Base-by-base conservation (phyloP, 139 green algal species). In the Chlorella sorokiniana region DNA sequence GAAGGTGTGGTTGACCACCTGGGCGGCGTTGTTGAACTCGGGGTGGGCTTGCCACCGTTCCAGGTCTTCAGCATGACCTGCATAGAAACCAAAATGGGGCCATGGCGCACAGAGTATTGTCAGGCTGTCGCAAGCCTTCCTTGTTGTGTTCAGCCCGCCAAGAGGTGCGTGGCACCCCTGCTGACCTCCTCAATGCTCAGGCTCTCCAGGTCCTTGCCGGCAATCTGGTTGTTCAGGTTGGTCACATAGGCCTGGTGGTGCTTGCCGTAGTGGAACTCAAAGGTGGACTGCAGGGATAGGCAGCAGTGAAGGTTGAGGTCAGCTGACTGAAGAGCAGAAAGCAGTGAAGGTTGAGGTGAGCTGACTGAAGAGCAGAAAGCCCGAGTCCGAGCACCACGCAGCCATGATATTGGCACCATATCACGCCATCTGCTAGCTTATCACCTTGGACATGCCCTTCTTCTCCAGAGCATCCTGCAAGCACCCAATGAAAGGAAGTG, bases 221-320 rank as follows among this genome's bases (percentile, higher is more conserved):
- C 89, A 67, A 98, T 95, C 89, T 99, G 96, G 83, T 92, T 91
- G 90, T 98, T 98, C 80, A 98, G 85, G 89, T 99, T 99, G 88
- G 82, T 89, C 22, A 95, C 83, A 74, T 98, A 98, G 0, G 94
- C 86, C 52, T 85, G 78, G 87, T 98, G 94, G 86, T 98, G 95
- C 91, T 97, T 98, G 86, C 94, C 96, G 87, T 90, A 98, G 88
- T 98, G 96, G 73, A 95, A 93, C 68, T 98, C 90, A 48, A 98
- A 86, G 25, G 92, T 93, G 37, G 54, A 64, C 81, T 88, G 83
- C 63, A 70, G 6, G 42, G 9, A 79, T 10, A 38, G 2, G 64
- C 48, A 59, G 48, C 48, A 59, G 48, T 11, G 48, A 25, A 59
- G n/a, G n/a, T n/a, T n/a, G n/a, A n/a, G n/a, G n/a, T n/a, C n/a